Percentiles rank a stretch among this genome's conserved stretches.
phyloP scores from a whole-genome alignment of 345 rosid species.

The Gossypium stocksii region DNA sequence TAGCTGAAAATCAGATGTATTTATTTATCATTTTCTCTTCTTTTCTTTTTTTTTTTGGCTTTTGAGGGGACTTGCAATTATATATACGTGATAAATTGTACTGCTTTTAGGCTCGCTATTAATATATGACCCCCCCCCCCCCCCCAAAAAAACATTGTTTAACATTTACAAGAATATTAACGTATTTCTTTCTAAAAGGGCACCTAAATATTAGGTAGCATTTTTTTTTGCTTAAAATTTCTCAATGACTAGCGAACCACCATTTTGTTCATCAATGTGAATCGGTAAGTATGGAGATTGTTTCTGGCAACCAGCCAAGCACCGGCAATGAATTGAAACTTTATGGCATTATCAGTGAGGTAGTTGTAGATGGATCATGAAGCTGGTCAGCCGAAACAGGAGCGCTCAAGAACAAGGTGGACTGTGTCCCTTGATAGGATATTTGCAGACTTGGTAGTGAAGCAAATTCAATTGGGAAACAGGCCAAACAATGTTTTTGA shows the following conservation, averaged over 20 bases:
- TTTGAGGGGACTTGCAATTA: not conserved
- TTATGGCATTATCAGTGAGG: not conserved
- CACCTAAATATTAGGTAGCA: not conserved
- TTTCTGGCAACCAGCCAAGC: not conserved
- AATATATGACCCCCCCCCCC: too few relatives aligned
- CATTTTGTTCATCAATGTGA: not conserved
- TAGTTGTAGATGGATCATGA: slow-evolving; percentile 51
- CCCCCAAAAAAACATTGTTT: not conserved
- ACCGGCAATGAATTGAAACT: not conserved
- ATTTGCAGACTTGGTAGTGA: slow-evolving; percentile 67
- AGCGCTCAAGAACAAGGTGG: slow-evolving; percentile 69
- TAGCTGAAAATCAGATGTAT: not conserved
- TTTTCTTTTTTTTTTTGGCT: not conserved
- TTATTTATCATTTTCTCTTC: not conserved
- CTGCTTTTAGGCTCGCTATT: not conserved
- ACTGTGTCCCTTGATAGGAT: slow-evolving; percentile 55
- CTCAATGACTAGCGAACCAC: not conserved
- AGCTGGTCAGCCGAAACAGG: slow-evolving; percentile 45
- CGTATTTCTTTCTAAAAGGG: not conserved
- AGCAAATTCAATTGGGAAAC: slow-evolving; percentile 64
- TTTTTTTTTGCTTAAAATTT: not conserved
- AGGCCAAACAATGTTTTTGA: slow-evolving; percentile 66
- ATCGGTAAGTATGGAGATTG: not conserved
- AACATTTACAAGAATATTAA: not conserved
- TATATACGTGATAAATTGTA: not conserved